These are phyloP conservation scores for Fomitopsis palustris DNA, from an alignment of 1,284 basidiomycete genomes.

Conservation along the genomic window DNA sequence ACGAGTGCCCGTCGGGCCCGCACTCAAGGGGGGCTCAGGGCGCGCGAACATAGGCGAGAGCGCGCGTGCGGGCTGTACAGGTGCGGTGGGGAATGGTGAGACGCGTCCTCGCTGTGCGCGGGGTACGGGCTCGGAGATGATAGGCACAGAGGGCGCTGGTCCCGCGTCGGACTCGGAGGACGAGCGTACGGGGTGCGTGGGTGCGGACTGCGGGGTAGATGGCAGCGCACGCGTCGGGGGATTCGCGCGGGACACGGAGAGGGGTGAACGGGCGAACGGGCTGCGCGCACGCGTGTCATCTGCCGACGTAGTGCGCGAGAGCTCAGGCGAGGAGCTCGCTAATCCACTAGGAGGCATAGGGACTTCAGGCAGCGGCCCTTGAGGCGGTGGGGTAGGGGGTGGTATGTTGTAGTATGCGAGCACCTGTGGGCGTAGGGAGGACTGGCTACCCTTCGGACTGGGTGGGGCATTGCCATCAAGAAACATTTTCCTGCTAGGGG, in stretches of 20 bases:
- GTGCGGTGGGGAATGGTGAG: slow-evolving; percentile 46
- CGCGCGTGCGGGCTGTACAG: slow-evolving; percentile 36
- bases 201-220: slow-evolving; percentile 1
- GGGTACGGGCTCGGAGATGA: slow-evolving; percentile 26
- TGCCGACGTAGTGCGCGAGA: slow-evolving; percentile 2
- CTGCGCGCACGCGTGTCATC: background rate
- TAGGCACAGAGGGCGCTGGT: slow-evolving; percentile 13
- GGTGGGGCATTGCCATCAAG: slow-evolving; percentile 3
- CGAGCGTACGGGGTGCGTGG: slow-evolving; percentile 4
- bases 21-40: slow-evolving; percentile 6
- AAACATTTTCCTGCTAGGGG: slow-evolving; percentile 6
- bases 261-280: background rate
- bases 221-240: slow-evolving; percentile 8
- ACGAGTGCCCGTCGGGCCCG: slow-evolving; percentile 10
- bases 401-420: slow-evolving; percentile 52
- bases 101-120: slow-evolving; percentile 43
- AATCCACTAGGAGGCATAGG: slow-evolving; percentile 20
- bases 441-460: slow-evolving; percentile 5
- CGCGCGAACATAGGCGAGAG: slow-evolving; percentile 32
- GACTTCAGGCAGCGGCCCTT: slow-evolving; percentile 42
- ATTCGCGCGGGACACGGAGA: background rate
- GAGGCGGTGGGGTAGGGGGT: slow-evolving; percentile 51
- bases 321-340: slow-evolving; percentile 2
- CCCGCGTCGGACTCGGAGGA: slow-evolving; percentile 10
- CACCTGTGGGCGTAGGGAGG: slow-evolving; percentile 19